Percentiles rank a stretch among this genome's conserved stretches.
Conservation (phyloP, 495 filamentous ascomycete genomes). For the Penicillium parvum region DNA sequence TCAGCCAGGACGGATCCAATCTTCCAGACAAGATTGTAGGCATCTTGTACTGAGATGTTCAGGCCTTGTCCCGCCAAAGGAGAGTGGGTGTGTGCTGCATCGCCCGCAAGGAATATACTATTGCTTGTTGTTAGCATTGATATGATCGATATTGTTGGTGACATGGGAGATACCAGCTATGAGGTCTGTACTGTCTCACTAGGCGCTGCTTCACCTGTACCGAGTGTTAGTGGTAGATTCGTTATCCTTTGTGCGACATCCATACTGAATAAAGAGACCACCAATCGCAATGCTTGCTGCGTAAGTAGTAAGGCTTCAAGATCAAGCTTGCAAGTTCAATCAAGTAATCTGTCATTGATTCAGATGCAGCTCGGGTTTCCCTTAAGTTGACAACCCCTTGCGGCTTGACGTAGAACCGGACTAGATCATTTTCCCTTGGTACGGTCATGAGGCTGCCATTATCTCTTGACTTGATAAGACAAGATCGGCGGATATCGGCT, state of each 20-base stretch:
- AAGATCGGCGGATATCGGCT: constrained; percentile 15
- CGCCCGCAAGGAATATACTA: constrained; percentile 46
- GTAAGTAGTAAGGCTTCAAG: constrained; percentile 20
- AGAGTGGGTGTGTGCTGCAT: constrained; percentile 49
- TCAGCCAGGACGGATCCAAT: constrained; percentile 35
- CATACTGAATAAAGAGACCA: constrained; percentile 22
- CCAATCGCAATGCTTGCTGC: constrained; percentile 24
- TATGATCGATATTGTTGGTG: no score
- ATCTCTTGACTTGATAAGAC: constrained; percentile 8
- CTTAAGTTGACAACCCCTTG: constrained; percentile 1
- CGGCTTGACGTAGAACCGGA: constrained; percentile 17
- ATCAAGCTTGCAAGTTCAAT: constrained; percentile 11
- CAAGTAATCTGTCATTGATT: constrained; percentile 1
- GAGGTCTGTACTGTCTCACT: constrained; percentile 3
- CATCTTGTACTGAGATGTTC: constrained; percentile 52
- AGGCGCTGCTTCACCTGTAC: constrained; percentile 10
- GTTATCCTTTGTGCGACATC: no score
- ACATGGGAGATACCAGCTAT: no score
- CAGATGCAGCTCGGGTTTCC: not conserved
- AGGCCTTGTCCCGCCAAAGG: constrained; percentile 50
- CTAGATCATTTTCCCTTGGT: constrained; percentile 14
- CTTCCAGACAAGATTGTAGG: constrained; percentile 52
- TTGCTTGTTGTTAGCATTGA: no score
- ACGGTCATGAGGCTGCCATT: constrained; percentile 18
- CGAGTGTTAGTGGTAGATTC: no score